Conservation (phyloP, 2,329 filamentous ascomycete species). For the Seiridium unicorne region DNA sequence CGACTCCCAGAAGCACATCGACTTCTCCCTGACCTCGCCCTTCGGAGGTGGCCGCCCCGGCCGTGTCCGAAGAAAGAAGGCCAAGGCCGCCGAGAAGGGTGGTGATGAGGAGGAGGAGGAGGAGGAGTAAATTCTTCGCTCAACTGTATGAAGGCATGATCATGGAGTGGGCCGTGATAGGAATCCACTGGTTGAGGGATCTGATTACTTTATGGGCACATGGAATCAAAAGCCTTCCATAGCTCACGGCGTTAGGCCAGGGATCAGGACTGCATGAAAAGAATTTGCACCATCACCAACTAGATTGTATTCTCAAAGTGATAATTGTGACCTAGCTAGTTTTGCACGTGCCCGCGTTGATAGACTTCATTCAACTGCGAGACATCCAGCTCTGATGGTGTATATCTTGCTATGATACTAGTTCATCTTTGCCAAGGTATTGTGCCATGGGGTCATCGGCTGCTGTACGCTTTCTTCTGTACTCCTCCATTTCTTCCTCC, state of each 20-base stretch:
- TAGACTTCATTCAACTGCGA: no score
- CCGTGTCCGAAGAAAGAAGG: conserved; percentile 99
- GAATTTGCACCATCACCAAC: conserved; percentile 16
- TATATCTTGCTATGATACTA: conserved; percentile 34
- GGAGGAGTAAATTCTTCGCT: conserved; percentile 57
- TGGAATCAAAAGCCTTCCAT: conserved; percentile 42
- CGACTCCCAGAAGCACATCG: conserved; percentile 99
- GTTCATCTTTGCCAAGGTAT: conserved; percentile 71
- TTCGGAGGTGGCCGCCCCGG: conserved; percentile 96
- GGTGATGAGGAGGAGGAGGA: conserved; percentile 81
- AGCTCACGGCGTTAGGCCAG: conserved; percentile 53
- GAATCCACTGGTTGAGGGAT: conserved; percentile 28
- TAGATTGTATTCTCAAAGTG: no score
- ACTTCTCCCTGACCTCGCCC: conserved; percentile 96
- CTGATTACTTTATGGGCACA: conserved; percentile 29
- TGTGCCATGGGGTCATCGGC: conserved; percentile 86
- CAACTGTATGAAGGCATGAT: conserved; percentile 10
- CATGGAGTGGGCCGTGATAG: conserved; percentile 22
- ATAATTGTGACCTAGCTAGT: no score
- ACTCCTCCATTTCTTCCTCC: conserved; percentile 84
- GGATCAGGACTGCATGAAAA: conserved; percentile 35
- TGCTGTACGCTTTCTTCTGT: conserved; percentile 70
- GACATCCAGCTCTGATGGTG: no score
- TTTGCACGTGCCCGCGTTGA: no score
- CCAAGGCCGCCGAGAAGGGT: conserved; percentile 87